A percentile compares a stretch with the other conserved stretches of the same genome.
phyloP scores from a whole-genome alignment of 371 early-diverging fungal genomes.

The Rhizopus delemar region DNA sequence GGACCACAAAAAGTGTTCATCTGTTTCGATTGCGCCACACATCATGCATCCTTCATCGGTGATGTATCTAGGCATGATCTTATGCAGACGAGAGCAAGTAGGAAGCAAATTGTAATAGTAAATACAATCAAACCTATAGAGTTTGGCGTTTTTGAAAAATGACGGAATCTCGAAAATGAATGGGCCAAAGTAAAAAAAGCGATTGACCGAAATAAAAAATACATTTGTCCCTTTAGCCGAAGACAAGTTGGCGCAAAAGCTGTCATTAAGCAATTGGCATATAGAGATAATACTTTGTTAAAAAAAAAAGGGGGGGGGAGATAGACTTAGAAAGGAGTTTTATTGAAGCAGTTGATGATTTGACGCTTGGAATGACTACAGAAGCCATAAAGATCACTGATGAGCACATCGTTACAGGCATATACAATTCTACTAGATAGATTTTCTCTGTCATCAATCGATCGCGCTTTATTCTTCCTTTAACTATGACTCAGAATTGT shows the following conservation, averaged over 20 bases:
- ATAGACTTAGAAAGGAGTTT: not conserved
- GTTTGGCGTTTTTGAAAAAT: constrained; percentile 4
- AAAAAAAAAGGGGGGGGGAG: not conserved
- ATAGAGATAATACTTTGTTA: constrained; percentile 1
- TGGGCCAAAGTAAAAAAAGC: constrained; percentile 6
- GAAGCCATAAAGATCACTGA: constrained; percentile 14
- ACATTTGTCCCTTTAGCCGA: constrained; percentile 7
- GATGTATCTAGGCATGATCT: too few relatives aligned
- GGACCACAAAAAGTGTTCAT: too few relatives aligned
- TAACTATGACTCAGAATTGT: constrained; percentile 10
- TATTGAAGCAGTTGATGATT: constrained; percentile 6
- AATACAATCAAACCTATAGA: constrained; percentile 8
- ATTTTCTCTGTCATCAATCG: constrained; percentile 14
- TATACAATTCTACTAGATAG: constrained; percentile 13
- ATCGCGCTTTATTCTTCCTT: constrained; percentile 15
- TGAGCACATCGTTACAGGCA: constrained; percentile 7
- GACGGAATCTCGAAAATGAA: constrained; percentile 3
- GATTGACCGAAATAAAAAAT: constrained; percentile 8
- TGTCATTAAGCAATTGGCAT: constrained; percentile 1
- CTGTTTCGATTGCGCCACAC: too few relatives aligned
- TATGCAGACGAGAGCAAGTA: too few relatives aligned
- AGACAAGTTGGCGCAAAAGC: constrained; percentile 8
- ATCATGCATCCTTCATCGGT: too few relatives aligned
- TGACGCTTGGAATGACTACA: constrained; percentile 18
- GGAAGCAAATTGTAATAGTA: not conserved